Base-by-base conservation (phyloP, 345 rosid genomes). In the Salix dunnii region DNA sequence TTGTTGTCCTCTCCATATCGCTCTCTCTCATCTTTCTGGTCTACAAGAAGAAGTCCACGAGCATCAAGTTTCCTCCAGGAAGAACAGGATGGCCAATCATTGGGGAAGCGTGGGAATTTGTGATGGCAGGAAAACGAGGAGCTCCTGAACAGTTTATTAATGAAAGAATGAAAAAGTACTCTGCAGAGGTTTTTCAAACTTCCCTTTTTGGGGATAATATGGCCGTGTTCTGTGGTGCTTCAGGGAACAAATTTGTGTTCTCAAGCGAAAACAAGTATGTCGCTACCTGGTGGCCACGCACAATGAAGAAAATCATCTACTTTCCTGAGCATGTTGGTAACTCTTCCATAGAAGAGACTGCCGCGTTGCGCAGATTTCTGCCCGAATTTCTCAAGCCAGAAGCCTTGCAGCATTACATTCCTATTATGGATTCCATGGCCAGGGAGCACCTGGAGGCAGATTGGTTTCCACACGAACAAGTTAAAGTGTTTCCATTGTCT, bases 201-300 rank as follows among this genome's bases (percentile, higher is more conserved):
- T 74, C 46, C 1, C 8, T 74, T 6, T 21, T 74, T 7, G 33
- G 77, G 7, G 77, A 74, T 31, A 42, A 49, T 2, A 27, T 77
- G 46, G 74, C 27, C 20, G 74, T 78, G 3, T 62, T 81, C 13
- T 73, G 80, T 46, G 69, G 80, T 1, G 71, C 77, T 9, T n/a
- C 73, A 3, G 77, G 74, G 23, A 72, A 81, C 71, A 81, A 73
- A 69, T 63, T 69, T 25, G 14, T 77, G 30, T 77, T 81, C 65
- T 33, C 72, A 6, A 46, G 6, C 27, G 67, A 62, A 14, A 73
- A 11, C 31, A 67, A 73, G 71, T 25, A 13, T 40, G 65, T 81
- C 51, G 27, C 33, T 4, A 10, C 75, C 3, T 81, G 84, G 78
- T 69, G 65, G 67, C 76, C 81, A 2, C 14, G 27, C 16, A 30